These are phyloP conservation scores for Xerocomus minutiporus DNA, from an alignment of 1,284 basidiomycete genomes.

Conservation along the genomic window DNA sequence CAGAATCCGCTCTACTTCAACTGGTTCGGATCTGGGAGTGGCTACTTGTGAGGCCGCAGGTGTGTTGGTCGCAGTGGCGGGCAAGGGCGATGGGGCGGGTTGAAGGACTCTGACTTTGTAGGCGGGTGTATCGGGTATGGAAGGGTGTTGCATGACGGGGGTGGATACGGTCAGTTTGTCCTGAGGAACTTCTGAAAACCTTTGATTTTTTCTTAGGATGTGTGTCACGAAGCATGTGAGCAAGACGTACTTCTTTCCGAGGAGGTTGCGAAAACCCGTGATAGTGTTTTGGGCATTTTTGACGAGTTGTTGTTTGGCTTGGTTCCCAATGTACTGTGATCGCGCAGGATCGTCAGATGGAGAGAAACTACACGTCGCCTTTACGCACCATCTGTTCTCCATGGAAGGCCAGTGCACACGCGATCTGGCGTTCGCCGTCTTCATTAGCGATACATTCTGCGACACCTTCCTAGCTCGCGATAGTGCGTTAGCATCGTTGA, in stretches of 20 bases:
- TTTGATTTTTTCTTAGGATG: slow-evolving; percentile 24
- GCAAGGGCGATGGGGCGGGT: slow-evolving; percentile 62
- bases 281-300: slow-evolving; percentile 96
- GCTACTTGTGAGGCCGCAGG: slow-evolving; percentile 66
- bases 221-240: too few species aligned
- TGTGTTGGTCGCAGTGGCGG: slow-evolving; percentile 49
- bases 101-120: slow-evolving; percentile 84
- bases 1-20: slow-evolving; percentile 68
- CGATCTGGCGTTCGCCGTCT: slow-evolving; percentile 97
- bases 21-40: slow-evolving; percentile 79
- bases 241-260: slow-evolving; percentile 78
- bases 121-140: slow-evolving; percentile 68
- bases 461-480: slow-evolving; percentile 66
- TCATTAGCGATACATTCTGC: slow-evolving; percentile 97
- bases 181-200: slow-evolving; percentile 72
- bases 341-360: slow-evolving; percentile 3
- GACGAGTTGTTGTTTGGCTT: slow-evolving; percentile 91
- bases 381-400: slow-evolving; percentile 80
- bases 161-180: slow-evolving; percentile 53
- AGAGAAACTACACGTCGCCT: not conserved
- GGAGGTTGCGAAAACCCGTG: slow-evolving; percentile 87
- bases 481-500: not conserved
- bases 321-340: slow-evolving; percentile 89
- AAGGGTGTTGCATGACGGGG: slow-evolving; percentile 73
- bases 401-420: slow-evolving; percentile 88